Percentiles rank a stretch among this genome's conserved stretches.
These are phyloP conservation scores for Fusarium sarcochroum DNA, from an alignment of 2,329 filamentous ascomycete species.

Conservation along the genomic window DNA sequence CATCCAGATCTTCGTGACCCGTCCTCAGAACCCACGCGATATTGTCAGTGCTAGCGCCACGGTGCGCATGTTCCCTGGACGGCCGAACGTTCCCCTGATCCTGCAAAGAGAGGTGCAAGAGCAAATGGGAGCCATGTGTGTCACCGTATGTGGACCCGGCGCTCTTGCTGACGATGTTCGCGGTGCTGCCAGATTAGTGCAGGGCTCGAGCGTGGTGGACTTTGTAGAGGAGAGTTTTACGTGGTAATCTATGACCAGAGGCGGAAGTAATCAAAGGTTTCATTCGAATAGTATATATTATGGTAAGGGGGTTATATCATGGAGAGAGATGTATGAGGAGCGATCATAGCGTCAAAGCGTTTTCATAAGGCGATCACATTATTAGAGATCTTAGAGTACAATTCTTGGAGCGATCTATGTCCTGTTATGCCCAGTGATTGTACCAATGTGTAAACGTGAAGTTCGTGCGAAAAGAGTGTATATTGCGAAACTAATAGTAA, in stretches of 20 bases:
- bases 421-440: background rate
- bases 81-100: constrained; percentile 86
- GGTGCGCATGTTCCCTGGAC: constrained; percentile 92
- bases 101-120: constrained; percentile 84
- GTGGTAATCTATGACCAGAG: constrained; percentile 59
- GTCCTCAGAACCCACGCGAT: constrained; percentile 86
- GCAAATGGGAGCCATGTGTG: constrained; percentile 89
- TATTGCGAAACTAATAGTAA: background rate
- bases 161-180: constrained; percentile 82
- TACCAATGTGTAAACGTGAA: too few species aligned
- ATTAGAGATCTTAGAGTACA: constrained; percentile 17
- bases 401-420: background rate
- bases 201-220: constrained; percentile 76
- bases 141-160: constrained; percentile 84
- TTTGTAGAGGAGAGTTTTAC: constrained; percentile 85
- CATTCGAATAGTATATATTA: constrained; percentile 51
- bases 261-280: constrained; percentile 34
- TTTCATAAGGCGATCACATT: constrained; percentile 39
- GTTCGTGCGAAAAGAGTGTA: background rate
- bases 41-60: constrained; percentile 82
- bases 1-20: constrained; percentile 91
- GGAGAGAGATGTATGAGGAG: constrained; percentile 28
- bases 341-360: constrained; percentile 32
- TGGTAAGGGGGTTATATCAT: constrained; percentile 40
- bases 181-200: constrained; percentile 73